Conservation (phyloP, 2,329 filamentous ascomycete species). For the Sodiomyces alkalinus region DNA sequence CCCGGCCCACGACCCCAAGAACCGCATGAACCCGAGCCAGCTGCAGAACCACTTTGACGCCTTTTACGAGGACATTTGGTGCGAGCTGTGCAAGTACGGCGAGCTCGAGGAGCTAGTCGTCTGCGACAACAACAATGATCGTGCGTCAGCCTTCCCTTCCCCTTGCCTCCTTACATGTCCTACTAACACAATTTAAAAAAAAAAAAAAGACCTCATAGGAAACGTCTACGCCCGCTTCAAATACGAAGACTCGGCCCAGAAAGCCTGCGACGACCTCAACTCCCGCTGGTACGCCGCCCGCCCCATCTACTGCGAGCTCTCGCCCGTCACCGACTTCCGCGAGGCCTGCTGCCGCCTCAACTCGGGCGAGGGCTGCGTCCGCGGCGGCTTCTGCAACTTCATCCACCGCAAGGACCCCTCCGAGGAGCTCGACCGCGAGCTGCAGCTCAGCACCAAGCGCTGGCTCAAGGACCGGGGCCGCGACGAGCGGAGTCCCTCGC, state of each 20-base stretch:
- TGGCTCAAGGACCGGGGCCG: conserved; percentile 77
- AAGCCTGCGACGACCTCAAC: conserved; percentile 88
- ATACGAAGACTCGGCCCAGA: conserved; percentile 92
- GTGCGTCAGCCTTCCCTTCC: conserved; percentile 31
- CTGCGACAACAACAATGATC: conserved; percentile 99
- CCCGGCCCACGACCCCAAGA: conserved; percentile 90
- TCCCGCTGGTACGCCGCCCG: conserved; percentile 91
- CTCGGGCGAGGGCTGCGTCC: conserved; percentile 84
- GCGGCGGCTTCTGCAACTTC: conserved; percentile 98
- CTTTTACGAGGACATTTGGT: conserved; percentile 99
- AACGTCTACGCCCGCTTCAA: conserved; percentile 99
- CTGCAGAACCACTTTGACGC: conserved; percentile 99
- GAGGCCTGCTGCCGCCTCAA: conserved; percentile 96
- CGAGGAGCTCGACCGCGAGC: conserved; percentile 74
- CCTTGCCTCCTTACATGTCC: conserved; percentile 8
- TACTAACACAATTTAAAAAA: conserved; percentile 12
- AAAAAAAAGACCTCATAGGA: conserved; percentile 74
- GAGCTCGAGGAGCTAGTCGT: conserved; percentile 96
- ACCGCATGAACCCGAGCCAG: conserved; percentile 90
- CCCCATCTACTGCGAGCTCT: conserved; percentile 96
- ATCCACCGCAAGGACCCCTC: conserved; percentile 94
- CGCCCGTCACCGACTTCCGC: conserved; percentile 92
- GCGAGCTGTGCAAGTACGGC: conserved; percentile 98
- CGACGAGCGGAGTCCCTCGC: conserved; percentile 66
- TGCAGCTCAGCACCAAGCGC: conserved; percentile 86